Conservation (phyloP, 306 rosid species). For the Crataegus laevigata region DNA sequence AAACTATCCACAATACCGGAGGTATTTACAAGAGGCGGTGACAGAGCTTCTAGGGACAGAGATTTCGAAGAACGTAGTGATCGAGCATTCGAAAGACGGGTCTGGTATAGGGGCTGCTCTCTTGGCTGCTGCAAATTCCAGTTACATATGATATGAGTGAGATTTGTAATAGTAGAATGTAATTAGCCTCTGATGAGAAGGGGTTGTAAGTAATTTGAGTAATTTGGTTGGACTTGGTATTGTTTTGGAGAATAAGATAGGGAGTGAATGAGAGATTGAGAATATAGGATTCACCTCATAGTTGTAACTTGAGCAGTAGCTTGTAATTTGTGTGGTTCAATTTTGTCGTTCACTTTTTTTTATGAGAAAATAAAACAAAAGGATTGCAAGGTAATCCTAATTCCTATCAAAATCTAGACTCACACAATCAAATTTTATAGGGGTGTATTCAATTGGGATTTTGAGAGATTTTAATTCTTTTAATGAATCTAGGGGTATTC, state of each 20-base stretch:
- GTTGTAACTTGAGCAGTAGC: background rate
- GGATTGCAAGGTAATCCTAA: too few relatives aligned
- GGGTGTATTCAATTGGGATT: too few relatives aligned
- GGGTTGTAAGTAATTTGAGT: background rate
- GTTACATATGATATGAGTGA: slow-evolving; percentile 23
- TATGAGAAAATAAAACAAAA: too few relatives aligned
- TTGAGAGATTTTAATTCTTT: too few relatives aligned
- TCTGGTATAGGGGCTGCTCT: slow-evolving; percentile 95
- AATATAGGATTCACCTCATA: background rate
- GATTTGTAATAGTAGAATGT: slow-evolving; percentile 18
- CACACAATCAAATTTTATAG: too few relatives aligned
- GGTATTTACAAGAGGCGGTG: slow-evolving; percentile 52
- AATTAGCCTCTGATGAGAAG: background rate
- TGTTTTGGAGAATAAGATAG: background rate
- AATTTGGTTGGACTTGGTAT: background rate
- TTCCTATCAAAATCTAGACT: too few relatives aligned
- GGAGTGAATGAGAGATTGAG: too few relatives aligned
- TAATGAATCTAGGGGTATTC: too few relatives aligned
- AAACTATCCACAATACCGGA: slow-evolving; percentile 75
- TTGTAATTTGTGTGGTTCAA: background rate
- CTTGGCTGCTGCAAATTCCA: slow-evolving; percentile 89
- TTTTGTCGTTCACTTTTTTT: background rate
- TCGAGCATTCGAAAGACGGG: slow-evolving; percentile 77
- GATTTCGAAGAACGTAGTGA: slow-evolving; percentile 45
- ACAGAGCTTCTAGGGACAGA: slow-evolving; percentile 60